Evolutionary conservation across 106 monocot species (phyloP).

Genomic region (Ottelia alismoides): DNA sequence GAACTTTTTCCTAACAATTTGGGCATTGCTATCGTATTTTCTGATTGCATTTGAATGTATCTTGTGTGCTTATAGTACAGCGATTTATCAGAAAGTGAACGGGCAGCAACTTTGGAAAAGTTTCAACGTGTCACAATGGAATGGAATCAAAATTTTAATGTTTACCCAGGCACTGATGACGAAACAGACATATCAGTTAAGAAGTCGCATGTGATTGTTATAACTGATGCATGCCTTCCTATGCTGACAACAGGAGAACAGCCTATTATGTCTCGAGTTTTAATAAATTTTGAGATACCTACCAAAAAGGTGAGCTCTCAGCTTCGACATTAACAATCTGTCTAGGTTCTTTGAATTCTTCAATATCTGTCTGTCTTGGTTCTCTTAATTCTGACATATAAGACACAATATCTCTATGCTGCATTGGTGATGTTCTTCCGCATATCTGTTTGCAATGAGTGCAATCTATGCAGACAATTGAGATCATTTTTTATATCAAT

Average conservation of each 20-base stretch:
- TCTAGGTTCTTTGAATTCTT: no score
- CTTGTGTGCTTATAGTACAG: constrained; percentile 10
- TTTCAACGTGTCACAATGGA: background rate
- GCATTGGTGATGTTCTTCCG: no score
- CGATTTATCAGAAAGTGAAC: constrained; percentile 9
- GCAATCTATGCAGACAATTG: no score
- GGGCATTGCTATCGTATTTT: no score
- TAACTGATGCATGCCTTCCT: constrained; percentile 15
- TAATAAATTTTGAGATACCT: constrained; percentile 12
- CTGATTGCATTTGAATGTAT: no score
- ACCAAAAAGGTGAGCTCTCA: constrained; percentile 4
- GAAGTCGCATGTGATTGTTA: constrained; percentile 6
- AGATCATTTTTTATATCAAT: no score
- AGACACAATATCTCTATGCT: no score
- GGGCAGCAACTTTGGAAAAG: constrained; percentile 1
- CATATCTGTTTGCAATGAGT: no score
- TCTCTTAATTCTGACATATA: no score
- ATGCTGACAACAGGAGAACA: background rate
- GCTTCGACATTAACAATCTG: no score
- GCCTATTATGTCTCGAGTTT: background rate
- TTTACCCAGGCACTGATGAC: background rate
- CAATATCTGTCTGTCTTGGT: no score
- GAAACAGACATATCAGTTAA: background rate
- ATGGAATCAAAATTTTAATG: constrained; percentile 1
- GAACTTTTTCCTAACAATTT: no score